Conservation (phyloP, 2,329 filamentous ascomycete species). For the Colletotrichum musicola region DNA sequence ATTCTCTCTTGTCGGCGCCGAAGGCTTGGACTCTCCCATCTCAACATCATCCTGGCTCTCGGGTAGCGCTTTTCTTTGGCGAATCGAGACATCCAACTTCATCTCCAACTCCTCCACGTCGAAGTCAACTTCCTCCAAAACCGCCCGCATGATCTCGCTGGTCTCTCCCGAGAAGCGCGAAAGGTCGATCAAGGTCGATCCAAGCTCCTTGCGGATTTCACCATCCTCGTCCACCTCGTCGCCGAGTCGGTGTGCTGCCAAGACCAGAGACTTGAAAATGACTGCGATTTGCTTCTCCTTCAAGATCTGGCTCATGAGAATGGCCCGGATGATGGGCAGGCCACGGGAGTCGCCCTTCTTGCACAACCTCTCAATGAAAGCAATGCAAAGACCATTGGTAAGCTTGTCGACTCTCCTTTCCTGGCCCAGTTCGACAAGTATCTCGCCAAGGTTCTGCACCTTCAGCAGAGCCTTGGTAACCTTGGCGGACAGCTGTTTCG, state of each 20-base stretch:
- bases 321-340: slow-evolving; percentile 70
- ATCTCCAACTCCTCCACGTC: slow-evolving; percentile 82
- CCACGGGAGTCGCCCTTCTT: slow-evolving; percentile 70
- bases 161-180: slow-evolving; percentile 70
- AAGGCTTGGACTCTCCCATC: slow-evolving; percentile 57
- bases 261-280: slow-evolving; percentile 74
- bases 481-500: slow-evolving; percentile 75
- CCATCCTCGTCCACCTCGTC: slow-evolving; percentile 67
- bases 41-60: slow-evolving; percentile 62
- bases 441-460: slow-evolving; percentile 69
- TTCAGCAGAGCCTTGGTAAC: slow-evolving; percentile 78
- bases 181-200: slow-evolving; percentile 75
- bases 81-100: slow-evolving; percentile 78
- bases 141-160: slow-evolving; percentile 74
- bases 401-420: slow-evolving; percentile 79
- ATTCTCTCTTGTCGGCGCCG: slow-evolving; percentile 48
- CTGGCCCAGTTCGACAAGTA: slow-evolving; percentile 71
- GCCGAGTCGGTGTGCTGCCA: slow-evolving; percentile 70
- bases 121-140: slow-evolving; percentile 75
- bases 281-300: slow-evolving; percentile 73
- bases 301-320: slow-evolving; percentile 71
- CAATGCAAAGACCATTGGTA: slow-evolving; percentile 77
- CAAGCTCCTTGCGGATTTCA: slow-evolving; percentile 72
- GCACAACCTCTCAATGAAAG: slow-evolving; percentile 71
- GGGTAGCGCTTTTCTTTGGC: slow-evolving; percentile 65